Percentiles rank a stretch among this genome's conserved stretches.
Conservation (phyloP, 108 stramenopile species). For the Craspedostauros australis region DNA sequence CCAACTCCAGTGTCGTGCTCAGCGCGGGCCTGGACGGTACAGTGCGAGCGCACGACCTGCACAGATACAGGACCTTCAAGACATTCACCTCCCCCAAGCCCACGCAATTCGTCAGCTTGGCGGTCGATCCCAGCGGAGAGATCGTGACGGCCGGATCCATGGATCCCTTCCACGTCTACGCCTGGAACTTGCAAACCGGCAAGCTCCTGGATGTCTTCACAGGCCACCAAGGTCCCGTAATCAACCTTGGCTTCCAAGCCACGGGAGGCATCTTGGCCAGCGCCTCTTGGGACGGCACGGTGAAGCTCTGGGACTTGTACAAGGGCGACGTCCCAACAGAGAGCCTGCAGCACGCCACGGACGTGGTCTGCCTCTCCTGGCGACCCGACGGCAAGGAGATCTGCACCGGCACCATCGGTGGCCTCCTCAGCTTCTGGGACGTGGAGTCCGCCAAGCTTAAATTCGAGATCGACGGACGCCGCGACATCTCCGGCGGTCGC, state of each 20-base stretch:
- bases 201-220: constrained; percentile 92
- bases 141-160: constrained; percentile 85
- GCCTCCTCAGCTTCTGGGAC: constrained; percentile 92
- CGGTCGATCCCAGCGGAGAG: constrained; percentile 94
- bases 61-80: constrained; percentile 95
- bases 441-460: constrained; percentile 74
- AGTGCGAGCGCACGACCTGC: constrained; percentile 94
- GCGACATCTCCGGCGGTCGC: constrained; percentile 87
- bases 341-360: constrained; percentile 85
- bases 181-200: constrained; percentile 94
- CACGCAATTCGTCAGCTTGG: constrained; percentile 90
- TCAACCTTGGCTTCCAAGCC: constrained; percentile 72
- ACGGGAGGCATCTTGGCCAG: constrained; percentile 77
- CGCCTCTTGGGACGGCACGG: constrained; percentile 97
- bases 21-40: constrained; percentile 94
- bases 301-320: constrained; percentile 97
- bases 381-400: constrained; percentile 95
- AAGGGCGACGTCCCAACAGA: constrained; percentile 81
- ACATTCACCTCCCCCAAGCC: constrained; percentile 86
- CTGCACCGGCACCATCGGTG: constrained; percentile 88
- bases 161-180: constrained; percentile 91
- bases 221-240: constrained; percentile 92
- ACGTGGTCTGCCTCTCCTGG: constrained; percentile 93
- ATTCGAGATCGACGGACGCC: constrained; percentile 82
- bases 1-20: constrained; percentile 87